Evolutionary conservation across 805 yeast genomes (phyloP), one percentile per base, ranked within the genome.

Genomic region (Ogataea nonfermentans): DNA sequence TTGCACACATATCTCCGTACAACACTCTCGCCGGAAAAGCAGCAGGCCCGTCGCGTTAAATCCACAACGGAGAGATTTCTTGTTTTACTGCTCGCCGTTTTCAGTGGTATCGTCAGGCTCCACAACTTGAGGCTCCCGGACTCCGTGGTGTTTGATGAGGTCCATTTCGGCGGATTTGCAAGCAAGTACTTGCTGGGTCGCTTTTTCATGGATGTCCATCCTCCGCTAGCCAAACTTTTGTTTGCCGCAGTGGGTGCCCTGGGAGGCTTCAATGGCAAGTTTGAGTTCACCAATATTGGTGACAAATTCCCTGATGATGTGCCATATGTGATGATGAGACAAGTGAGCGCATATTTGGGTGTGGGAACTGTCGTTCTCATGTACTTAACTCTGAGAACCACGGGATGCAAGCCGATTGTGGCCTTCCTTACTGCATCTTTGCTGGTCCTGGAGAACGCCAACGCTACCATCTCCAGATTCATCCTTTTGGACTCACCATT

Each of bases 121-220:
- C 67, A 70, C 49, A 67, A 73, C 38, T 67, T 93, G 43, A 67
- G 74, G 19, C 57, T 66, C 46, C 99, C 99, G 27, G 65, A 79
- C 53, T 78, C 90, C 20, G 98, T 93, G 32, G 98, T 93, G 19
- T 93, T 93, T 54, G 99, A 93, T 65, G 99, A 91, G 65, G 98
- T 91, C 37, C 99, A 93, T 63, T 93, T 93, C 55, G 99, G 99
- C 41, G 95, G 95, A n/a, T 93, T 91, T 66, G 95, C 99, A 13
- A 74, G 83, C 46, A 86, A 91, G 66, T 93, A 90, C 68, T 80
- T 84, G 41, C 64, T 70, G 44, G 86, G 89, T 29, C 66, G 65
- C 12, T 85, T 73, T 59, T 85, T 85, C 66, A 80, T 85, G 84
- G 95, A 85, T 64, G 93, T 85, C 40, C 95, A 85, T 60, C 95